Evolutionary conservation across 306 rosid genomes (phyloP).

Genomic region (Trichosanthes cucumerina): DNA sequence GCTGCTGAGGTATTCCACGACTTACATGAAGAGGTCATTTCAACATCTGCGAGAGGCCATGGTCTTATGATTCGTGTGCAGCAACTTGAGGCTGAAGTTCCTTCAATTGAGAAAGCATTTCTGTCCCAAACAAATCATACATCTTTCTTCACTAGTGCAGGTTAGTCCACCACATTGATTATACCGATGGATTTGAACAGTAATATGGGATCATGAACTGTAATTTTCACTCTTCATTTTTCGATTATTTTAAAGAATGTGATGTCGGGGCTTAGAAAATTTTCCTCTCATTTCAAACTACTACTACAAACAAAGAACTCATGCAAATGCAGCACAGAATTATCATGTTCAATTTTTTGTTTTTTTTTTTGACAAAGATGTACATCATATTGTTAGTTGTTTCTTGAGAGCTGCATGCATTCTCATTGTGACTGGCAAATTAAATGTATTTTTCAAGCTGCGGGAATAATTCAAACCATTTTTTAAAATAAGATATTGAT

Average conservation of each 20-base stretch:
- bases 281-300: background rate
- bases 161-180: conserved; percentile 27
- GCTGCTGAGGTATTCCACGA: conserved; percentile 94
- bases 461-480: background rate
- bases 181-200: background rate
- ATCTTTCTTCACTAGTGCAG: conserved; percentile 51
- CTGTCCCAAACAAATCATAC: conserved; percentile 58
- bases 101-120: conserved; percentile 69
- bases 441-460: background rate
- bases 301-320: background rate
- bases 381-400: background rate
- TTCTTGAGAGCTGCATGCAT: background rate
- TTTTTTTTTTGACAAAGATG: background rate
- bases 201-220: background rate
- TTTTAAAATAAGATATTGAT: background rate
- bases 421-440: background rate
- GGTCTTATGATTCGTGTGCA: conserved; percentile 74
- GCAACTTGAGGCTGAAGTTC: conserved; percentile 95
- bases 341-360: background rate
- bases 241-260: too few relatives aligned
- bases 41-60: conserved; percentile 81
- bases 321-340: background rate
- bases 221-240: background rate
- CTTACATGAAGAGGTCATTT: conserved; percentile 91
- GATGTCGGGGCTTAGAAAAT: background rate